These are phyloP conservation scores for Paxillus involutus DNA, from an alignment of 768 basidiomycete genomes.

Conservation along the genomic window DNA sequence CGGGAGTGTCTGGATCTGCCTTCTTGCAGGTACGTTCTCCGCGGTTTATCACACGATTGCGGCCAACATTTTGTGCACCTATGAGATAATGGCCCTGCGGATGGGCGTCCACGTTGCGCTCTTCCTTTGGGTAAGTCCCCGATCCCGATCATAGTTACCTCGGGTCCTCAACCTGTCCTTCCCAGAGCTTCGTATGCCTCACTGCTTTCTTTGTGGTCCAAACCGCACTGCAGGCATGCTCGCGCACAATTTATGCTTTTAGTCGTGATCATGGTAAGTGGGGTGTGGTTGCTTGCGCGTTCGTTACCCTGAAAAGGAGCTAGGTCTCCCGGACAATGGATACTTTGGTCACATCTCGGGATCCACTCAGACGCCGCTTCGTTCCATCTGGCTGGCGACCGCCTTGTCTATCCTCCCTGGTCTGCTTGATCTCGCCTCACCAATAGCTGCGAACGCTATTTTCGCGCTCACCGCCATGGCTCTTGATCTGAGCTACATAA, in stretches of 20 bases:
- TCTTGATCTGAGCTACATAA: conserved; percentile 76
- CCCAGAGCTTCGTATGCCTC: conserved; percentile 69
- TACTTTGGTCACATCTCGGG: conserved; percentile 70
- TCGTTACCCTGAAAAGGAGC: not conserved
- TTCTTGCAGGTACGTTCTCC: conserved; percentile 56
- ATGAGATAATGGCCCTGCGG: conserved; percentile 71
- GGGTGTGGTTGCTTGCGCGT: not conserved
- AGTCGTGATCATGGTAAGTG: conserved; percentile 70
- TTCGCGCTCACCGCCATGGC: conserved; percentile 82
- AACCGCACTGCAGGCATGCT: conserved; percentile 78
- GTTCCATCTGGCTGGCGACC: conserved; percentile 75
- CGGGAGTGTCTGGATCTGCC: conserved; percentile 68
- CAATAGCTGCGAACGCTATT: conserved; percentile 76
- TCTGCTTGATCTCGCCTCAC: conserved; percentile 73
- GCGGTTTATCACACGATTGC: not conserved
- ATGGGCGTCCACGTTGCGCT: conserved; percentile 78
- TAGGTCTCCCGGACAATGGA: conserved; percentile 73
- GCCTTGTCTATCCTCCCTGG: conserved; percentile 67
- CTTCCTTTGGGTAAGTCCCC: conserved; percentile 64
- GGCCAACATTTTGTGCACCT: not conserved
- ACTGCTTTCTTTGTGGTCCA: conserved; percentile 88
- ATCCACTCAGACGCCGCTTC: conserved; percentile 70
- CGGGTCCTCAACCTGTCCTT: not conserved
- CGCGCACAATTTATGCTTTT: conserved; percentile 83
- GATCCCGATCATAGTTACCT: not conserved